These are phyloP conservation scores for Aotearoamyces nothofagi DNA, from an alignment of 2,329 filamentous ascomycete genomes.

Conservation along the genomic window DNA sequence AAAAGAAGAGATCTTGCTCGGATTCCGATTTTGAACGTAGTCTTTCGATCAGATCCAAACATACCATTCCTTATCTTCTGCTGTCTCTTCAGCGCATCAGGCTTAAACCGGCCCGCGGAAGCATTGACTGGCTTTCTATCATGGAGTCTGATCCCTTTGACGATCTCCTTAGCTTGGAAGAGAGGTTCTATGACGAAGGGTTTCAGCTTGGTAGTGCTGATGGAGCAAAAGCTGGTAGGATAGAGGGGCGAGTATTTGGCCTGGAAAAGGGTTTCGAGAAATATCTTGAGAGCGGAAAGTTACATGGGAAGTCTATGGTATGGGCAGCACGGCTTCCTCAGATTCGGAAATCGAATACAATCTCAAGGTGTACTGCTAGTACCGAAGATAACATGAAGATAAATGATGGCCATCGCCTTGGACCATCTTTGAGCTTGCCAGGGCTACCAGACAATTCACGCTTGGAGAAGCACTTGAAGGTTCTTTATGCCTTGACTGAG, in stretches of 20 bases:
- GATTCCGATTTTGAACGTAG: constrained; percentile 3
- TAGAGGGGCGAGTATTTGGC: constrained; percentile 82
- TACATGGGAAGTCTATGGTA: constrained; percentile 67
- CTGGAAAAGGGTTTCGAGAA: constrained; percentile 91
- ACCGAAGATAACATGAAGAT: neutral
- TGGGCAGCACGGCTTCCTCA: constrained; percentile 59
- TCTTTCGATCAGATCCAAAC: no score
- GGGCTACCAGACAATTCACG: constrained; percentile 40
- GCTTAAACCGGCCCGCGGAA: no score
- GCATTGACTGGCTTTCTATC: no score
- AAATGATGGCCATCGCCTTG: neutral
- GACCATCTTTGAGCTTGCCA: constrained; percentile 22
- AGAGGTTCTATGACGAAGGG: constrained; percentile 68
- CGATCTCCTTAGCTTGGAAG: constrained; percentile 41
- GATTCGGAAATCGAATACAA: neutral
- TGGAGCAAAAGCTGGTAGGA: constrained; percentile 61
- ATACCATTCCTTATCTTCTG: no score
- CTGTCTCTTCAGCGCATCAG: neutral
- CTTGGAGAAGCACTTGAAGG: constrained; percentile 60
- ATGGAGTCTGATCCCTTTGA: constrained; percentile 17
- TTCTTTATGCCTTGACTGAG: constrained; percentile 65
- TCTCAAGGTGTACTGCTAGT: neutral
- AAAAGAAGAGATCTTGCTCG: no score
- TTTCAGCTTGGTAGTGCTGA: constrained; percentile 62
- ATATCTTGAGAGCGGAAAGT: constrained; percentile 62